These are phyloP conservation scores for Bruguiera parviflora DNA, from an alignment of 345 rosid species.

Conservation along the genomic window DNA sequence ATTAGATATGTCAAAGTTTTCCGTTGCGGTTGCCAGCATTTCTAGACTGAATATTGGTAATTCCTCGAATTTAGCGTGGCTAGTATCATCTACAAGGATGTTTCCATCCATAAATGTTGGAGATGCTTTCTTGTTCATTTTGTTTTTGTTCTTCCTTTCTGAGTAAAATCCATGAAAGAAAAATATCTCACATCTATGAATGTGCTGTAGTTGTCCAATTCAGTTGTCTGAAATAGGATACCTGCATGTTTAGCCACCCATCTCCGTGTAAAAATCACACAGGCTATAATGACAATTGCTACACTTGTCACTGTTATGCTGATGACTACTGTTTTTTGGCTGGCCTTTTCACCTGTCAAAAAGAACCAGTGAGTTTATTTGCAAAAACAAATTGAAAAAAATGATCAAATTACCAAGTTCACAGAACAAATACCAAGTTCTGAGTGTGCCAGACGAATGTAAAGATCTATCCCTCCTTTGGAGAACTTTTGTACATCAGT, in stretches of 20 bases:
- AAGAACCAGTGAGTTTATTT: background rate
- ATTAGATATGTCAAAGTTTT: slow-evolving; percentile 8
- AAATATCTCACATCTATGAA: too few relatives aligned
- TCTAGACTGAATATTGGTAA: slow-evolving; percentile 10
- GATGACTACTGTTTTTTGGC: background rate
- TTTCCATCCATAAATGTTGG: background rate
- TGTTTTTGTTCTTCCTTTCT: background rate
- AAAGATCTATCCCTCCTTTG: slow-evolving; percentile 13
- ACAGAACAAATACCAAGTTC: slow-evolving; percentile 10
- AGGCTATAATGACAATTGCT: background rate
- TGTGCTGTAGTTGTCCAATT: too few relatives aligned
- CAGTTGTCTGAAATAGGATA: background rate
- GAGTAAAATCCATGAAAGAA: background rate
- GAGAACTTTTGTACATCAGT: slow-evolving; percentile 14
- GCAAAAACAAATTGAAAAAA: background rate
- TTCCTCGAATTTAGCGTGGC: slow-evolving; percentile 2
- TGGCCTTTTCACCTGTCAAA: slow-evolving; percentile 5
- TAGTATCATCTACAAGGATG: background rate
- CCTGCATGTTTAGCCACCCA: background rate
- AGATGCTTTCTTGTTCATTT: background rate
- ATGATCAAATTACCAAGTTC: background rate
- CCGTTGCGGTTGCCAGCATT: slow-evolving; percentile 12
- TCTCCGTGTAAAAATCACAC: background rate
- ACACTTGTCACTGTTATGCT: background rate
- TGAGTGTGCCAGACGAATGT: slow-evolving; percentile 11